Base-by-base conservation (phyloP, 1,284 basidiomycete genomes). In the Hortiboletus rubellus region DNA sequence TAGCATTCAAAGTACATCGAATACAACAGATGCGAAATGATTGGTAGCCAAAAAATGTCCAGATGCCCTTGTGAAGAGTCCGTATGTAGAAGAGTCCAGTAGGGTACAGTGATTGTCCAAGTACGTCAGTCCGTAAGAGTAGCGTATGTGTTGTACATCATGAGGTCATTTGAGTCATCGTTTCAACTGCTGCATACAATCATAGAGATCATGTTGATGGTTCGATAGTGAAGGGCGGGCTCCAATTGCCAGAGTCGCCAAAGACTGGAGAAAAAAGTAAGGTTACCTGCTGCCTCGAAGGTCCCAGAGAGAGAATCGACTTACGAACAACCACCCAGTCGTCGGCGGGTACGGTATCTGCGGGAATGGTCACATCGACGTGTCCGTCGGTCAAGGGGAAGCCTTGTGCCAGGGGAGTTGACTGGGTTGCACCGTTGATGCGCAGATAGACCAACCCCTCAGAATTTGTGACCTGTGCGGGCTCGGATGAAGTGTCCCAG, bases 191-290 rank as follows among this genome's bases (percentile, higher is more conserved):
- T n/a, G 44, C 48, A 42, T 42, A 48, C 33, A 17, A 36, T 54
- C 60, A 46, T 63, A 54, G 30, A 5, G 42, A 30, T 68, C 55
- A 71, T 64, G 59, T 58, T 11, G 51, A 54, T 27, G 60, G 7
- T 27, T 27, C 30, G 62, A 80, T 81, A 8, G 70, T 67, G 50
- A 81, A 80, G 45, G 60, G 0, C 0, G 63, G 67, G 55, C 77
- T 80, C 61, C 68, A 77, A 55, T 82, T 74, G 36, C 80, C 81
- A 45, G 80, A 81, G 62, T 81, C 77, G 14, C 82, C 82, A 55
- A 82, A 74, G 47, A 84, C 81, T 83, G 40, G 43, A 27, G 49
- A 46, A 12, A 11, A 43, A 27, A 1, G 14, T 7, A 33, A 40
- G 24, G 54, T 57, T 41, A 57, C 5, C 47, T 14, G 6, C n/a